A percentile compares a stretch with the other conserved stretches of the same genome.
phyloP scores from a whole-genome alignment of 257 asterid genomes.

The Ocimum tenuiflorum region DNA sequence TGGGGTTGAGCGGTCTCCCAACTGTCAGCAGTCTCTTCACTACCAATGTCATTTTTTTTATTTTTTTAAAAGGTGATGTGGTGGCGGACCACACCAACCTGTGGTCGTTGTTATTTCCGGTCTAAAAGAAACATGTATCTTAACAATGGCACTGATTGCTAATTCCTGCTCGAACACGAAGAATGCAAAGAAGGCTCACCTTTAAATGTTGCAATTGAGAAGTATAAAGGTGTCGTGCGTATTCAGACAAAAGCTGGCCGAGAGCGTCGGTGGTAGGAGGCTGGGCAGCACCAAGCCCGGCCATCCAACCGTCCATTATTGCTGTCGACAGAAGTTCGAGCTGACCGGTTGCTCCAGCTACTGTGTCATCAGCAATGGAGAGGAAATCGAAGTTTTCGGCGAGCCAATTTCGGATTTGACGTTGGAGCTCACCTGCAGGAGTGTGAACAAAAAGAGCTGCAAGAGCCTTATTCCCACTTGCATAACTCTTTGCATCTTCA shows the following conservation, averaged over 20 bases:
- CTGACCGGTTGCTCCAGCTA: conserved; percentile 91
- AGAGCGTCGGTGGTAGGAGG: conserved; percentile 94
- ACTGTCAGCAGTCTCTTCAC: no score
- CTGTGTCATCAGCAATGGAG: conserved; percentile 65
- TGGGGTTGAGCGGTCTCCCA: no score
- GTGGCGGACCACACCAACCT: no score
- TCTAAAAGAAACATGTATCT: no score
- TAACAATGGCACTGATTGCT: not conserved
- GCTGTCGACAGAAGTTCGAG: conserved; percentile 98
- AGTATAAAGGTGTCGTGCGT: conserved; percentile 79
- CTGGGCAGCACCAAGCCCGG: conserved; percentile 96
- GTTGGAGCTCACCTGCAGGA: conserved; percentile 99
- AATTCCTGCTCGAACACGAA: not conserved
- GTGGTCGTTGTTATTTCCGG: no score
- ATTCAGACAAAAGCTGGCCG: conserved; percentile 91
- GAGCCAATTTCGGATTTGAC: conserved; percentile 97
- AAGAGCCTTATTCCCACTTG: conserved; percentile 82
- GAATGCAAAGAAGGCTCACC: conserved; percentile 35
- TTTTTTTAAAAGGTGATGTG: no score
- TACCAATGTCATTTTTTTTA: no score
- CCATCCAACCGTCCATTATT: conserved; percentile 99
- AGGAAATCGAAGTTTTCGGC: conserved; percentile 93
- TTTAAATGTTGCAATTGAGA: conserved; percentile 90
- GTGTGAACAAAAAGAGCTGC: conserved; percentile 97
- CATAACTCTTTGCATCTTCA: conserved; percentile 81